A percentile compares a stretch with the other conserved stretches of the same genome.
phyloP scores from a whole-genome alignment of 176 grass and related monocot genomes.

The Triticum turgidum region DNA sequence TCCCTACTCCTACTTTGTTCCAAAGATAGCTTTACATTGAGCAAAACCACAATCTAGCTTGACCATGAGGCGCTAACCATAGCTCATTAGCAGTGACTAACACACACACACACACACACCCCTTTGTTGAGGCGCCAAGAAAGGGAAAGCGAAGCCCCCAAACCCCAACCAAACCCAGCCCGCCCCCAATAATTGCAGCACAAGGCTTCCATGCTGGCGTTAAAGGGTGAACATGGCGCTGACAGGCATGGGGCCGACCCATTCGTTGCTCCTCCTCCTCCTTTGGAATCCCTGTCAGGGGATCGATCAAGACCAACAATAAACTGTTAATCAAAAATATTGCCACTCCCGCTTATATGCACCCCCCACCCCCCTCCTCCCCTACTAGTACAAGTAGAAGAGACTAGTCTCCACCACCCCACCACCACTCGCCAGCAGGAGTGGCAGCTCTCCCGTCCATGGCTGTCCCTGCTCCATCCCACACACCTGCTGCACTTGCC shows the following conservation, averaged over 20 bases:
- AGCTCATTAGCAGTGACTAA: background rate
- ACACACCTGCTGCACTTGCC: constrained; percentile 36
- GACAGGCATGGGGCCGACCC: background rate
- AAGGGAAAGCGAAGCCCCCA: constrained; percentile 11
- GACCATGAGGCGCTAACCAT: too few species aligned
- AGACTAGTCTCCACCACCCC: background rate
- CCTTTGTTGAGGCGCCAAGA: constrained; percentile 1
- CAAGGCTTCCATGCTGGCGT: constrained; percentile 40
- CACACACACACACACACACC: background rate
- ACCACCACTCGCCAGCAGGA: background rate
- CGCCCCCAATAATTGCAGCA: constrained; percentile 54
- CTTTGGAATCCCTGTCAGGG: constrained; percentile 57
- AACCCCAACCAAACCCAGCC: background rate
- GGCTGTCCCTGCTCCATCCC: background rate
- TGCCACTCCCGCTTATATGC: too few species aligned
- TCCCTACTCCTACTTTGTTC: too few species aligned
- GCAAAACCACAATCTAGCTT: too few species aligned
- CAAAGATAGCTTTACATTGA: too few species aligned
- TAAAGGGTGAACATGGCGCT: constrained; percentile 60
- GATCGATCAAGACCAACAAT: constrained; percentile 25
- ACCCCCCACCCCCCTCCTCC: background rate
- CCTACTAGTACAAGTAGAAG: background rate
- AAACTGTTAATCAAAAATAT: too few species aligned
- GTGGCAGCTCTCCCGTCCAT: background rate
- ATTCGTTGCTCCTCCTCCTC: constrained; percentile 27